Base-by-base conservation (phyloP, 768 basidiomycete genomes). In the Kwoniella heveanensis region DNA sequence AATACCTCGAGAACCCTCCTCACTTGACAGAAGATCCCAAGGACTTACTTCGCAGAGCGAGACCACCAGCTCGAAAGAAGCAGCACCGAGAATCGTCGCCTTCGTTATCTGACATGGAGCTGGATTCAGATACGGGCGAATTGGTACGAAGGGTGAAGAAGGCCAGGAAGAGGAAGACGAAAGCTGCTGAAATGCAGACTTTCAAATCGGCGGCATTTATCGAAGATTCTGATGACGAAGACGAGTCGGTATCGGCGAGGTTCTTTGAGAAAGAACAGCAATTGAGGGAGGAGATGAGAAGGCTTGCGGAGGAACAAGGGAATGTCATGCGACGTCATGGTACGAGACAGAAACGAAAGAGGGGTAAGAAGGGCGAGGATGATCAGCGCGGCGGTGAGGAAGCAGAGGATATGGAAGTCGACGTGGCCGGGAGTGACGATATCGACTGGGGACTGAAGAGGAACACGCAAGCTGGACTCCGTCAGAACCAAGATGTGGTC, bases 201-300 rank as follows among this genome's bases (percentile, higher is more conserved):
- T 93, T 90, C 83, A 92, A 92, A 79, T 90, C 89, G 7, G 91
- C 91, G 10, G 88, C 91, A 78, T 90, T 94, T 77, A 92, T 95
- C 77, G 87, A 90, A 74, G 92, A 96, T 80, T 91, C 90, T 66
- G 93, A 96, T 71, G 88, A 89, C 73, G 88, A 92, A 79, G 88
- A 91, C 80, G 88, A 89, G 54, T 62, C 58, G 21, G 60, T 66
- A n/a, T 54, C 62, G 19, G 27, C 29, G 24, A 57, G 29, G 5
- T 96, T 96, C 84, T 86, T 92, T 61, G 88, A 84, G 79, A 85
- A 84, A 72, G 93, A 95, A 80, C 51, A 63, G 47, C 55, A 55
- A 27, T 39, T 68, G 24, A 39, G 73, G 25, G 60, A 62, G 64
- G 70, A 72, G 64, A 74, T 74, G 69, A 64, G 71, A 22, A 66